Base-by-base conservation (phyloP, 1,139 yeast genomes). In the Sugiyamaella xylanicola region DNA sequence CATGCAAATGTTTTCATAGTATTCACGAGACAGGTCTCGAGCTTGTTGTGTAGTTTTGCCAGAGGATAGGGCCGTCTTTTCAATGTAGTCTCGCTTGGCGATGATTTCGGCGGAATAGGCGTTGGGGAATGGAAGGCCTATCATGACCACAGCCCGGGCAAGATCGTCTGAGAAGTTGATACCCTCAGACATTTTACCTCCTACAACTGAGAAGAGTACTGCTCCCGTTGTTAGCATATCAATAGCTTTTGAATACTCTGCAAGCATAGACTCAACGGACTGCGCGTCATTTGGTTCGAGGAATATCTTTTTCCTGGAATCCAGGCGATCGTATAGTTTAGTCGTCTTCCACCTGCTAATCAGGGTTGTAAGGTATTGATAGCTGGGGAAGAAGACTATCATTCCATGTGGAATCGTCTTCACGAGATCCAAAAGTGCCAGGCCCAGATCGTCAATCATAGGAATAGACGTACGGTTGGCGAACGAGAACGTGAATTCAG, bases 101-200 rank as follows among this genome's bases (percentile, higher is more conserved):
- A 87, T 79, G 63, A 91, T 76, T 65, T 91, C 97, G 39, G 95
- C 95, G 13, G 95, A 85, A 65, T 80, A 82, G 1, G 88, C 81
- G 68, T 91, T 92, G 0, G 99, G 97, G 65, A 81, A 93, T 1
- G 99, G 98, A 46, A 93, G 70, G 0, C 98, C 99, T 11, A 90
- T 77, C 88, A 93, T 86, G 1, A 90, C 75, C 0, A 93, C 95
- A 0, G 90, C 93, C 60, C 98, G 76, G 0, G 97, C 97, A 25
- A 93, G 73, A 45, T 86, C 83, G 67, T 91, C 95, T 2, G 92
- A 82, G 68, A 93, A 92, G 67, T 92, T 92, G 51, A 92, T 93
- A 4, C 99, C 99, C 70, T 92, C 99, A 0, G 97, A 89, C 75
- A 93, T 77, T 65, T 87, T 87, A 0, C 98, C 99, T 1, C 97